Base-by-base conservation (phyloP, 495 filamentous ascomycete species). In the Hyphodiscus hymeniophilus region DNA sequence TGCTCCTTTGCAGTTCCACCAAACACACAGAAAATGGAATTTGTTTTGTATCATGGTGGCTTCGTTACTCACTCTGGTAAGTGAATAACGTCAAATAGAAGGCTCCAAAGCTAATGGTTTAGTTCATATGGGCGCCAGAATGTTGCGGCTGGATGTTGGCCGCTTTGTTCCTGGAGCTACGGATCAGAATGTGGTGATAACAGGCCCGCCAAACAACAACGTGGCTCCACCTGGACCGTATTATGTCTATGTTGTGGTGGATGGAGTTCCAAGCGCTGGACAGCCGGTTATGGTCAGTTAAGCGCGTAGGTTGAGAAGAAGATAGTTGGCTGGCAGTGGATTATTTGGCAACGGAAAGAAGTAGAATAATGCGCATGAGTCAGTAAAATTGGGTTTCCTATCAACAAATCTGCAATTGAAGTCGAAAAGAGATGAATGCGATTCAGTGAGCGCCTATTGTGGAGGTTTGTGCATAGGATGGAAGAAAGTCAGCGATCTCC, bases 21-120 rank as follows among this genome's bases (percentile, higher is more conserved):
- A 6, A 58, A 53, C 28, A 60, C 70, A 10, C 61, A 66, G 36
- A 56, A 15, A 2, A 61, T 68, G 31, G 70, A 72, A 57, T 68
- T 82, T 13, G 59, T 66, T 7, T 62, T 81, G 13, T 79, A 80
- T 59, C 69, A 80, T 57, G 75, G 33, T 46, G 79, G 77, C 7
- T 81, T 75, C 48, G 68, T 80, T 31, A 80, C 76, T 30, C 77
- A 81, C 54, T 68, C 62, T n/a, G n/a, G n/a, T n/a, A n/a, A n/a
- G n/a, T n/a, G n/a, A n/a, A n/a, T n/a, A n/a, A n/a, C n/a, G n/a
- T n/a, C n/a, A n/a, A n/a, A n/a, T n/a, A n/a, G n/a, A n/a, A n/a
- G n/a, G n/a, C n/a, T n/a, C n/a, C n/a, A n/a, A n/a, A n/a, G n/a
- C n/a, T n/a, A n/a, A n/a, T n/a, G n/a, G n/a, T n/a, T n/a, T n/a